These are phyloP conservation scores for Geoglossum cookeanum DNA, from an alignment of 2,329 filamentous ascomycete genomes.

Conservation along the genomic window DNA sequence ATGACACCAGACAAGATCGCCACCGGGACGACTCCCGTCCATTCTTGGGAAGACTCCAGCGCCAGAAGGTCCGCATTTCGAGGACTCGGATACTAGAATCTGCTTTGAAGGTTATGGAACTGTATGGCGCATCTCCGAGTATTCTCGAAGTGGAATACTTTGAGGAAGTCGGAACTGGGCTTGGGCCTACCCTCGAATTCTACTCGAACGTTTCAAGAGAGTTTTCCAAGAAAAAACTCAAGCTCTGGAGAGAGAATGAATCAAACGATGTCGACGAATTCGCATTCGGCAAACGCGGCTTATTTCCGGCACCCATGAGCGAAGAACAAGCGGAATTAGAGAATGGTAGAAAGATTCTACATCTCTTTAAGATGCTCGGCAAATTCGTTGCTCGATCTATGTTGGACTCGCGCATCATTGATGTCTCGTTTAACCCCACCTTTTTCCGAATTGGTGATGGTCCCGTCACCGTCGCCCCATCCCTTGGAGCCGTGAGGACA, in stretches of 20 bases:
- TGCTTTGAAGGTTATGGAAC: slow-evolving; percentile 94
- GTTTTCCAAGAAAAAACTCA: slow-evolving; percentile 92
- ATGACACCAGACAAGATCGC: slow-evolving; percentile 63
- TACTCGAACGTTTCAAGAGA: slow-evolving; percentile 96
- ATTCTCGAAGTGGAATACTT: slow-evolving; percentile 97
- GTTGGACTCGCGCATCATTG: slow-evolving; percentile 95
- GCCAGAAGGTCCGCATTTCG: slow-evolving; percentile 96
- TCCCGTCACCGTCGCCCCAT: slow-evolving; percentile 50
- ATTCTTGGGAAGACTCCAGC: slow-evolving; percentile 76
- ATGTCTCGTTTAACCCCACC: slow-evolving; percentile 90
- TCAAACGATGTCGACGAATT: slow-evolving; percentile 54
- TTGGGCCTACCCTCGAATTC: slow-evolving; percentile 91
- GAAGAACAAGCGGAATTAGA: slow-evolving; percentile 54
- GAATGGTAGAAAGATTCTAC: slow-evolving; percentile 70
- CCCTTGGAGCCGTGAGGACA: slow-evolving; percentile 70
- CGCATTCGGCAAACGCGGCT: slow-evolving; percentile 62
- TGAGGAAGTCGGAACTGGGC: slow-evolving; percentile 88
- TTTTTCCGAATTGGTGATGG: slow-evolving; percentile 88
- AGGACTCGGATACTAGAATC: slow-evolving; percentile 89
- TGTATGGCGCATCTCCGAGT: slow-evolving; percentile 92
- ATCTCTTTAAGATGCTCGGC: slow-evolving; percentile 80
- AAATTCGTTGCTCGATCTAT: slow-evolving; percentile 97
- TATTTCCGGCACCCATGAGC: slow-evolving; percentile 85
- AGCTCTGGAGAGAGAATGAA: slow-evolving; percentile 89
- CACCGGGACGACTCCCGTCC: slow-evolving; percentile 64